These are phyloP conservation scores for Magnolia kwangsiensis DNA, from an alignment of 164 flowering plant species.

Conservation along the genomic window DNA sequence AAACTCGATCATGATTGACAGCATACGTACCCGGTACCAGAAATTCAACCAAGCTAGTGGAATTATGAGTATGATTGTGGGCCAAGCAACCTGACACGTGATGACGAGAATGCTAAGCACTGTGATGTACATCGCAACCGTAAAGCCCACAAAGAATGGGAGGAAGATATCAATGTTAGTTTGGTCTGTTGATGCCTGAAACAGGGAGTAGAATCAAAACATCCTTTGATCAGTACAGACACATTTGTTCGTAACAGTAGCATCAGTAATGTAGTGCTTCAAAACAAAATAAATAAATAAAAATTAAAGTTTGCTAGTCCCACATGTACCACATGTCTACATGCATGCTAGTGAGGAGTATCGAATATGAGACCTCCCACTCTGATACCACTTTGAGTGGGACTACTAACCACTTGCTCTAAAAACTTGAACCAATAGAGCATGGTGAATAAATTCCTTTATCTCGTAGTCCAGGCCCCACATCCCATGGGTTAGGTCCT, in stretches of 20 bases:
- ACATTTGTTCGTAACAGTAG: neutral
- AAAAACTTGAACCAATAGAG: no score
- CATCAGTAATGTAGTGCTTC: neutral
- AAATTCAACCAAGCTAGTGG: slow-evolving; percentile 77
- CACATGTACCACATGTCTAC: no score
- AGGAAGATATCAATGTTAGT: slow-evolving; percentile 72
- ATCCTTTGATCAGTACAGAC: slow-evolving; percentile 2
- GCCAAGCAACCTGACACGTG: slow-evolving; percentile 94
- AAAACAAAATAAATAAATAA: no score
- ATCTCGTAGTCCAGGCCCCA: no score
- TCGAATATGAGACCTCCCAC: no score
- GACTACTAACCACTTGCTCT: no score
- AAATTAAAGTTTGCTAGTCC: no score
- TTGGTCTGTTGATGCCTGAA: slow-evolving; percentile 90
- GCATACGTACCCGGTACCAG: slow-evolving; percentile 87
- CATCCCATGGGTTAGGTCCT: no score
- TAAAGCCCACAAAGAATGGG: slow-evolving; percentile 54
- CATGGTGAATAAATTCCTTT: no score
- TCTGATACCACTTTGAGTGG: no score
- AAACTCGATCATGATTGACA: neutral
- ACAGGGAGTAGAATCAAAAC: neutral
- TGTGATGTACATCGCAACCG: slow-evolving; percentile 57
- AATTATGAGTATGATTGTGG: slow-evolving; percentile 59
- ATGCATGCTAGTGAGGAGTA: no score
- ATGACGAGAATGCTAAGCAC: slow-evolving; percentile 66